Conservation (phyloP, 106 monocot genomes). For the Allium sativum region DNA sequence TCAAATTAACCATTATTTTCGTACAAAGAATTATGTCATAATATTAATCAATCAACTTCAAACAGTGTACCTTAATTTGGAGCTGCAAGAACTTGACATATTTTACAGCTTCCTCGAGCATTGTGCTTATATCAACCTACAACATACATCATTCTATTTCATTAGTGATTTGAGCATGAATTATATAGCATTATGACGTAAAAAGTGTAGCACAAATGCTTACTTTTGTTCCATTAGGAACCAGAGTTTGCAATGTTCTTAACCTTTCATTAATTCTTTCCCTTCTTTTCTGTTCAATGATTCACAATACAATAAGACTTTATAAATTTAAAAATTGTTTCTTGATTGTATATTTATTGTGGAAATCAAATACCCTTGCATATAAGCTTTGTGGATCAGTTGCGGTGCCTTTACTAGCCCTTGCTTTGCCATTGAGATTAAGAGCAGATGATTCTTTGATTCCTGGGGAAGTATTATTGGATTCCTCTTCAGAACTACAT, state of each 20-base stretch:
- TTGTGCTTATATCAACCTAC: slow-evolving; percentile 91
- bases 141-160: neutral
- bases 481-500: slow-evolving; percentile 43
- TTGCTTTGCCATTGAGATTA: slow-evolving; percentile 26
- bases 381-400: slow-evolving; percentile 49
- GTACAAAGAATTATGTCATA: no score
- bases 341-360: neutral
- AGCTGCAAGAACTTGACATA: slow-evolving; percentile 94
- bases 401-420: slow-evolving; percentile 39
- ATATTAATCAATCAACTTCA: no score
- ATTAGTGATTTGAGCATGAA: no score
- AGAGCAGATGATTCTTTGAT: slow-evolving; percentile 26
- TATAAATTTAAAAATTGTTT: neutral
- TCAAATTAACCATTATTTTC: no score
- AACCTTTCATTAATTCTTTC: slow-evolving; percentile 82
- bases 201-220: neutral
- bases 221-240: slow-evolving; percentile 86
- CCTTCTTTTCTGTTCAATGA: slow-evolving; percentile 57
- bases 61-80: slow-evolving; percentile 62
- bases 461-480: slow-evolving; percentile 31
- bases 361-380: slow-evolving; percentile 36
- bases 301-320: neutral
- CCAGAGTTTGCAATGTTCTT: slow-evolving; percentile 52
- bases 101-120: slow-evolving; percentile 86
- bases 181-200: no score